Evolutionary conservation across 2,329 filamentous ascomycete genomes (phyloP), one percentile per base, ranked within the genome.

Genomic region (Calonectria fujianensis): DNA sequence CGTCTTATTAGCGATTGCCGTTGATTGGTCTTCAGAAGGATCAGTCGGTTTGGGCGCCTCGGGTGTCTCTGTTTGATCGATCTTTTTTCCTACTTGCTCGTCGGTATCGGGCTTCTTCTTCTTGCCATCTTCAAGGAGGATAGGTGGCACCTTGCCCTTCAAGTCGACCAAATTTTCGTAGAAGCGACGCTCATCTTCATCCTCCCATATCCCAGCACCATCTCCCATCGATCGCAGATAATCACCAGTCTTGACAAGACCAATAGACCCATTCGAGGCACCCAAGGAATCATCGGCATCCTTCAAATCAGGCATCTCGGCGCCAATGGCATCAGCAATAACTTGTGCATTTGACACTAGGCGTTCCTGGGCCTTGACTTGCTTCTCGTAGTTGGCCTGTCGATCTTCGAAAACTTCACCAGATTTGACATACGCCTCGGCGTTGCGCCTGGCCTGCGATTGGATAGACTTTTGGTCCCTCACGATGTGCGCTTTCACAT

Each of bases 321-420:
- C 93, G 9, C 95, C 95, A 75, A 99, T 90, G 13, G 93, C 93
- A 84, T 98, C 97, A 50, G 96, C 96, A 74, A 99, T 89, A 24
- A 96, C 91, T 83, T 99, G 97, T 0, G 96, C 96, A 84, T 98
- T 98, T 29, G 95, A 89, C 32, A 98, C 90, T 4, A 99, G 90
- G 78, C 96, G 96, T 83, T 99, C 97, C 82, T 98, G 95, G 0
- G 94, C 90, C 85, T 98, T 99, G 72, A 96, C 89, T 79, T 97
- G 94, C 84, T 96, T 98, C 84, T 99, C 97, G 79, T 97, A 98
- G 82, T 96, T 98, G 69, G 96, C 92, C 83, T 99, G 97, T 66
- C 97, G 94, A 82, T 99, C 97, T 83, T 99, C 97, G 77, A 99
- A 98, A 7, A 99, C 96, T 83, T 99, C 97, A 2, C 97, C 97